phyloP scores from a whole-genome alignment of 305 asterid genomes.

The Fraxinus baroniana region DNA sequence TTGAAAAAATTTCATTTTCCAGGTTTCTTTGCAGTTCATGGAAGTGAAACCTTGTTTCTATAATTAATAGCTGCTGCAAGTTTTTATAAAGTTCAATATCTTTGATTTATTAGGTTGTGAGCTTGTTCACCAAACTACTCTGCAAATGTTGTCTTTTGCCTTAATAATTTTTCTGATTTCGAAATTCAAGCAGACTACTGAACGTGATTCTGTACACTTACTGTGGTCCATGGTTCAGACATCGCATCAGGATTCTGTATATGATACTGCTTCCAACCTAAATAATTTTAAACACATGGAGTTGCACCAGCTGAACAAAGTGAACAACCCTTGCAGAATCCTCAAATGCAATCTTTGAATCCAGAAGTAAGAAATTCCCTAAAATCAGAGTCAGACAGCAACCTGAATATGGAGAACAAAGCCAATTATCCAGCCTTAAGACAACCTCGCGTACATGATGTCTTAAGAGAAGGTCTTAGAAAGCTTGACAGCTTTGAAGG shows the following conservation, averaged over 20 bases:
- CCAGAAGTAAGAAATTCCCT: constrained; percentile 10
- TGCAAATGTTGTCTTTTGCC: background rate
- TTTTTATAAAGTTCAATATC: background rate
- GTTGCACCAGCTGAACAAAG: constrained; percentile 33
- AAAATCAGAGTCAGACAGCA: too few relatives aligned
- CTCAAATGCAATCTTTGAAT: constrained; percentile 39
- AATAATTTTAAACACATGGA: constrained; percentile 38
- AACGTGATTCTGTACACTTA: constrained; percentile 31
- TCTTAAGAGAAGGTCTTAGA: too few relatives aligned
- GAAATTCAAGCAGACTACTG: constrained; percentile 47
- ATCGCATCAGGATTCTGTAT: constrained; percentile 20
- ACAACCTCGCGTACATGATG: constrained; percentile 62
- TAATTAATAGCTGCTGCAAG: background rate
- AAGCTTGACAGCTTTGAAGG: constrained; percentile 88
- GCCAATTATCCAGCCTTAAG: constrained; percentile 23
- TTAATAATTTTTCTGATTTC: constrained; percentile 11
- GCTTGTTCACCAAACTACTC: background rate
- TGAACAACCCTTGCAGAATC: constrained; percentile 32
- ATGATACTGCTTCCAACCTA: background rate
- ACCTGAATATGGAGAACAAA: too few relatives aligned
- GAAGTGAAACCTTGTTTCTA: background rate
- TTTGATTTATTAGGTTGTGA: background rate
- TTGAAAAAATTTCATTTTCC: background rate
- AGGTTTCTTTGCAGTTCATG: background rate
- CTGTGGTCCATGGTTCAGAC: constrained; percentile 54